phyloP scores from a whole-genome alignment of 305 asterid species.

The Rubia balearica region DNA sequence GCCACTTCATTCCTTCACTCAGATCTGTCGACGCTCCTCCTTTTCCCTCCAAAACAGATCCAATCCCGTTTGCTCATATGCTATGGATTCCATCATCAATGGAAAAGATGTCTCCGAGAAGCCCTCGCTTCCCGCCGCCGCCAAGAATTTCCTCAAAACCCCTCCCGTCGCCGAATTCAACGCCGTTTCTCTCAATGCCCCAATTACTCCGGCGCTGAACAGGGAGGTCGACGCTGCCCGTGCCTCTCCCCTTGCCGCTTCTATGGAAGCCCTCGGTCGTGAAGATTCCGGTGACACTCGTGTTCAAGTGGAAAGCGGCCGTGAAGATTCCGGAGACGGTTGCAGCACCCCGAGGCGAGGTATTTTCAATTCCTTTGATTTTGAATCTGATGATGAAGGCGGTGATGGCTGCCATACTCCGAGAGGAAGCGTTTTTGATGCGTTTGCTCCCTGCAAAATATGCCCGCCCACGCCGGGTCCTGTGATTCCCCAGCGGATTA shows the following conservation, averaged over 20 bases:
- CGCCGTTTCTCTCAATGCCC: not conserved
- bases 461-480: conserved; percentile 11
- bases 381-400: not conserved
- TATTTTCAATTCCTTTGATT: not conserved
- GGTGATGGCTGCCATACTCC: conserved; percentile 4
- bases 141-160: not conserved
- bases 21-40: not conserved
- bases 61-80: not conserved
- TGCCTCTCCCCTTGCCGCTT: not conserved
- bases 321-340: not conserved
- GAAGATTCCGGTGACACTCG: not conserved
- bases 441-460: conserved; percentile 10
- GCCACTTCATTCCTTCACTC: not conserved
- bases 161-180: not conserved
- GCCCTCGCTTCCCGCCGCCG: not conserved
- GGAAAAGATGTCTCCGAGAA: not conserved
- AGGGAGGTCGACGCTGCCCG: not conserved
- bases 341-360: conserved; percentile 1
- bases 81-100: not conserved
- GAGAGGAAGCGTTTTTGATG: not conserved
- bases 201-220: not conserved
- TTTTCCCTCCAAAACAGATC: too few species aligned
- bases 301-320: not conserved
- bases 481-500: conserved; percentile 5
- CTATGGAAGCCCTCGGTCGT: not conserved